Percentiles rank a stretch among this genome's conserved stretches.
These are phyloP conservation scores for Bjerkandera adusta DNA, from an alignment of 1,284 basidiomycete species.

Conservation along the genomic window DNA sequence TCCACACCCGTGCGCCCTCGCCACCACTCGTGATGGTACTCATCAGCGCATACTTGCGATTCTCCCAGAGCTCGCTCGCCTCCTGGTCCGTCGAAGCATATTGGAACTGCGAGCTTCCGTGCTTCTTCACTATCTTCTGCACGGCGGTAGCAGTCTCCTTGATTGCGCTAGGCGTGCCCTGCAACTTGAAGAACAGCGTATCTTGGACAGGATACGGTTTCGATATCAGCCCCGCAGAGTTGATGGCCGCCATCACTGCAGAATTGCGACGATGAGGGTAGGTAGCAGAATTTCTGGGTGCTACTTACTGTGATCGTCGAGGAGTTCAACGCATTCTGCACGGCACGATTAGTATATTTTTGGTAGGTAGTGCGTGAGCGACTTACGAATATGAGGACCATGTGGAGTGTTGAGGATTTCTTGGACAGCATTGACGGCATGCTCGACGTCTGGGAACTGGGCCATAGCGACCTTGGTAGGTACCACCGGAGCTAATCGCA, in stretches of 20 bases:
- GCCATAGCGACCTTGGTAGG: conserved; percentile 76
- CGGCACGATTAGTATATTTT: not conserved
- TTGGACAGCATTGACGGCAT: conserved; percentile 73
- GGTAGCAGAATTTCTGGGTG: not conserved
- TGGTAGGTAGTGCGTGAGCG: not conserved
- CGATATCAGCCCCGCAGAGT: conserved; percentile 56
- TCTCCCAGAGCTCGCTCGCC: conserved; percentile 84
- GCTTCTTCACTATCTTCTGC: conserved; percentile 58
- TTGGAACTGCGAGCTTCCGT: conserved; percentile 69
- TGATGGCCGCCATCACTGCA: conserved; percentile 80
- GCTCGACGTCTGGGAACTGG: conserved; percentile 61
- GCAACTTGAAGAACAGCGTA: conserved; percentile 89
- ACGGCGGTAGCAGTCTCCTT: conserved; percentile 60
- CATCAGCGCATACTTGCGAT: conserved; percentile 83
- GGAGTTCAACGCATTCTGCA: conserved; percentile 78
- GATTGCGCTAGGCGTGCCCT: conserved; percentile 67
- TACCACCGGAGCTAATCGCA: conserved; percentile 74
- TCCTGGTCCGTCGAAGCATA: conserved; percentile 79
- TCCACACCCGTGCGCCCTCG: conserved; percentile 73
- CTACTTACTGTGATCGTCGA: conserved; percentile 66
- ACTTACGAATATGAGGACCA: conserved; percentile 56
- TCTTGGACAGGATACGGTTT: conserved; percentile 70
- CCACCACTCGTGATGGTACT: conserved; percentile 60
- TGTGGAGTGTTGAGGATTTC: conserved; percentile 71
- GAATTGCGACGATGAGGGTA: not conserved